Conservation (phyloP, 139 green algal genomes). For the Microglena sp. region DNA sequence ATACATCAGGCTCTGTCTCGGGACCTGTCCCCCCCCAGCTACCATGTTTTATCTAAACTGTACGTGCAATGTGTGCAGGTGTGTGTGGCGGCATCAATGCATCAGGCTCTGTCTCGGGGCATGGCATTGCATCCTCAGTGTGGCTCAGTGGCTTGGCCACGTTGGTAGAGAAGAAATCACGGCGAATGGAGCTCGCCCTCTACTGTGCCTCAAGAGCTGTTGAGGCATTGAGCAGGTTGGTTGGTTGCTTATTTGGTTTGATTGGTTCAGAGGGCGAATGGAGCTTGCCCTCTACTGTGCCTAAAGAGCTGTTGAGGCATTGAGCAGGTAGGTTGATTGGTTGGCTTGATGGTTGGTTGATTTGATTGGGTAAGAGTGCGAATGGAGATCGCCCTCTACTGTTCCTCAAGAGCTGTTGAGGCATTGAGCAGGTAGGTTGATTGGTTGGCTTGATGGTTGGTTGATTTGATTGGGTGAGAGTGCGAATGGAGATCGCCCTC, state of each 20-base stretch:
- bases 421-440: too few species aligned
- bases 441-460: too few species aligned
- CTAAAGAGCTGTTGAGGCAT: conserved; percentile 57
- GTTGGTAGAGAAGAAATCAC: conserved; percentile 85
- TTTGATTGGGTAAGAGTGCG: too few species aligned
- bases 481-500: too few species aligned
- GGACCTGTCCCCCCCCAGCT: conserved; percentile 4
- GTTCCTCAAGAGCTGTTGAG: not conserved
- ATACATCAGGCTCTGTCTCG: conserved; percentile 24
- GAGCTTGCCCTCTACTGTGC: too few species aligned
- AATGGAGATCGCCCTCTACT: too few species aligned
- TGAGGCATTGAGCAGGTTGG: conserved; percentile 66
- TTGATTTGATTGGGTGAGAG: too few species aligned
- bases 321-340: too few species aligned
- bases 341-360: too few species aligned
- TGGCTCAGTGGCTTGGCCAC: conserved; percentile 56
- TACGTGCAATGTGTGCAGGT: too few species aligned
- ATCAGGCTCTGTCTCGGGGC: conserved; percentile 28
- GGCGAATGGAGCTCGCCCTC: conserved; percentile 90
- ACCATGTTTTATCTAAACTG: not conserved
- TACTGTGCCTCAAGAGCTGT: conserved; percentile 54
- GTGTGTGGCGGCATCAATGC: conserved; percentile 31
- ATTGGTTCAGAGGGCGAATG: too few species aligned
- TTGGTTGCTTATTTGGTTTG: too few species aligned
- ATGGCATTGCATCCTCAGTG: conserved; percentile 34